A percentile compares a stretch with the other conserved stretches of the same genome.
Conservation (phyloP, 768 basidiomycete genomes). For the Epithele typhae region DNA sequence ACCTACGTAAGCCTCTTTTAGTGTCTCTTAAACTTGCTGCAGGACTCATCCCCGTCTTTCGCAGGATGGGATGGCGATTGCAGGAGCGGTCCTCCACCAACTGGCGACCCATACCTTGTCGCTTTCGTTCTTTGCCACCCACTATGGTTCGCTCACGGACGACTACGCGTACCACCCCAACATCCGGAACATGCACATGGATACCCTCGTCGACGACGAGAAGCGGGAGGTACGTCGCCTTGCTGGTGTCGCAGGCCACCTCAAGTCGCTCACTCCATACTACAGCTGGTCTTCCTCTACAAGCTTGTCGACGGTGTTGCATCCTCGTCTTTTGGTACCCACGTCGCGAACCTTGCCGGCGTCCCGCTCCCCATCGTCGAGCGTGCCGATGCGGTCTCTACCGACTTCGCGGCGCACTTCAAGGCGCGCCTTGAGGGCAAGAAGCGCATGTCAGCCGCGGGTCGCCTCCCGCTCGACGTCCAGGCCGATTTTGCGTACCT, state of each 20-base stretch:
- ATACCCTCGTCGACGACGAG: constrained; percentile 88
- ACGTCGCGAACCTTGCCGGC: constrained; percentile 93
- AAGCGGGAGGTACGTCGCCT: constrained; percentile 67
- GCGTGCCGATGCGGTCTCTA: constrained; percentile 84
- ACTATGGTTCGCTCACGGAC: constrained; percentile 93
- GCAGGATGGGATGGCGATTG: constrained; percentile 98
- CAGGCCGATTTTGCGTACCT: constrained; percentile 92
- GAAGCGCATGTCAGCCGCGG: constrained; percentile 46
- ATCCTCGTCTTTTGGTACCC: constrained; percentile 86
- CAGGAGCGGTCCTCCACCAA: constrained; percentile 91
- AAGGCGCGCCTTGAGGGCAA: constrained; percentile 70
- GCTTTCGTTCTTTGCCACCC: constrained; percentile 94
- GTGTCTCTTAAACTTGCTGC: too few species aligned
- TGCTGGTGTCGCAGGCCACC: not conserved
- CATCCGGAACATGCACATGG: constrained; percentile 94
- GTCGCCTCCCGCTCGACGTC: constrained; percentile 67
- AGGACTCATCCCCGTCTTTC: not conserved
- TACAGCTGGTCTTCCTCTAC: constrained; percentile 87
- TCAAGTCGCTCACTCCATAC: constrained; percentile 3
- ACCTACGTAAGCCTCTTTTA: constrained; percentile 67
- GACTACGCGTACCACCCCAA: constrained; percentile 92
- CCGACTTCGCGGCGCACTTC: constrained; percentile 85
- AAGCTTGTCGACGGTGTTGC: constrained; percentile 90
- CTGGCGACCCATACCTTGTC: constrained; percentile 90
- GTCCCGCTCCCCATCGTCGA: constrained; percentile 82